Base-by-base conservation (phyloP, 192 early-diverging fungal genomes). In the Podila verticillata region DNA sequence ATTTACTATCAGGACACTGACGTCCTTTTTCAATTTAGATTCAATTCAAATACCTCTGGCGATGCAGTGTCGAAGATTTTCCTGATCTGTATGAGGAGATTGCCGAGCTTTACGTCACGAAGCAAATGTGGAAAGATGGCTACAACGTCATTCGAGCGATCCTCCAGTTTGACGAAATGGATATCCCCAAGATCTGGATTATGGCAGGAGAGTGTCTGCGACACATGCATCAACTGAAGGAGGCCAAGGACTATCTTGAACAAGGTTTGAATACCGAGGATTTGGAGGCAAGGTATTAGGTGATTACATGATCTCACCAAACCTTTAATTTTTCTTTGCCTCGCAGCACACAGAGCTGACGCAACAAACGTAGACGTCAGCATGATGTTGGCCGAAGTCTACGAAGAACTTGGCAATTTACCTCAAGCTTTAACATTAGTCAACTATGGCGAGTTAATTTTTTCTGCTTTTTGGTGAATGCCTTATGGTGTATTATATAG, bases 61-160 rank as follows among this genome's bases (percentile, higher is more conserved):
- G 81, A 48, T 79, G 73, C 31, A 72, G 84, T 44, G 79, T 84
- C 26, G 84, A 87, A 4, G 66, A 84, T 10, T 94, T 92, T 72
- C 65, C 86, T 3, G 92, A 95, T 72, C 81, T 94, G 13, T 93
- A 92, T 63, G 85, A 91, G 57, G 92, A 95, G 61, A 88, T 95
- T 17, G 91, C 87, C 5, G 92, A 94, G 28, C 89, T 92, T 8
- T 96, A 92, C 65, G 86, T 93, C 61, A 87, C 87, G 39, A 85
- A 84, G 39, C 68, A 86, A 29, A 85, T 90, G 81, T 91, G 87
- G 75, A 83, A 86, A 17, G 70, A 81, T n/a, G 95, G 93, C 5
- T 75, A 94, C 30, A 77, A 69, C 28, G 83, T 93, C 34, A 87
- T 92, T 78, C 70, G 89, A 61, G 70, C 70, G 1, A 83, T 90